Percentiles rank a stretch among this genome's conserved stretches.
phyloP scores from a whole-genome alignment of 192 early-diverging fungal genomes.

The Cladochytrium replicatum region DNA sequence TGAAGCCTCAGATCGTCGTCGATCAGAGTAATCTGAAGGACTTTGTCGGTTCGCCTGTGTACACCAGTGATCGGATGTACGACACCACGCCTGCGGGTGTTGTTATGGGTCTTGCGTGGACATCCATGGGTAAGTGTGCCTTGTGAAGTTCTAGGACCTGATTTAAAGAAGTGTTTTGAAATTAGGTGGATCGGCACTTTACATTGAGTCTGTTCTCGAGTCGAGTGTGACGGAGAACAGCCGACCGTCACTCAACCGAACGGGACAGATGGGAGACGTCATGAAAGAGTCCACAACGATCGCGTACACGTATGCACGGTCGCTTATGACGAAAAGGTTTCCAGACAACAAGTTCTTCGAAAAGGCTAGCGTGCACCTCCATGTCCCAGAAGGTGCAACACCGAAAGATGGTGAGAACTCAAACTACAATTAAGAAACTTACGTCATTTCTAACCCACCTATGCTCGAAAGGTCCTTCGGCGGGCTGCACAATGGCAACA shows the following conservation, averaged over 20 bases:
- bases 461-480: slow-evolving; percentile 71
- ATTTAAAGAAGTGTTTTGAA: too few relatives aligned
- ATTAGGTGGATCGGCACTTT: slow-evolving; percentile 76
- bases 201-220: slow-evolving; percentile 91
- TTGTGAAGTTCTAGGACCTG: background rate
- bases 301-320: slow-evolving; percentile 91
- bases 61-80: slow-evolving; percentile 83
- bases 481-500: slow-evolving; percentile 92
- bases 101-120: slow-evolving; percentile 99
- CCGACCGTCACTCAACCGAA: slow-evolving; percentile 63
- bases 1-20: slow-evolving; percentile 64
- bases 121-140: slow-evolving; percentile 66
- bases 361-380: slow-evolving; percentile 81
- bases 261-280: slow-evolving; percentile 96
- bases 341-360: slow-evolving; percentile 89
- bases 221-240: slow-evolving; percentile 47
- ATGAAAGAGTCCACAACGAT: slow-evolving; percentile 97
- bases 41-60: slow-evolving; percentile 86
- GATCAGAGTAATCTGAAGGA: slow-evolving; percentile 68
- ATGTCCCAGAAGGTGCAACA: slow-evolving; percentile 94
- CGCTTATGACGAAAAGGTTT: slow-evolving; percentile 60
- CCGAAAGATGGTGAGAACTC: slow-evolving; percentile 94
- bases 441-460: too few relatives aligned
- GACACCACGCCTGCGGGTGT: slow-evolving; percentile 85
- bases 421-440: too few relatives aligned